A percentile compares a stretch with the other conserved stretches of the same genome.
Evolutionary conservation across 768 basidiomycete genomes (phyloP).

Genomic region (Mycena metata): DNA sequence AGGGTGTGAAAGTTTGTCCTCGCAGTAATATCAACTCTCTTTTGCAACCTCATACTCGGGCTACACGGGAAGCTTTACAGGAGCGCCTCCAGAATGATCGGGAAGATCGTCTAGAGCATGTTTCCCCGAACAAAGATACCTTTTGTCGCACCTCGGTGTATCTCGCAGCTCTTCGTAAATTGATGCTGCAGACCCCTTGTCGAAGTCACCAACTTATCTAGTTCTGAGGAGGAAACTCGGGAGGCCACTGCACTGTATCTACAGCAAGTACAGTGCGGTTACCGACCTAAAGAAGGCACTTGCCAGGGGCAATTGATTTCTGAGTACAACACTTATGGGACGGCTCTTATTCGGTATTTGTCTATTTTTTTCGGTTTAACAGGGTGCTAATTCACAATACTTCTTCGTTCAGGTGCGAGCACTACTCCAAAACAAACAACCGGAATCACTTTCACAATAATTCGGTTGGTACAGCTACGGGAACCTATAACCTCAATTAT

Average conservation of each 20-base stretch:
- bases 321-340: not conserved
- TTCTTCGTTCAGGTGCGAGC: conserved; percentile 4
- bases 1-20: conserved; percentile 8
- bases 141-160: not conserved
- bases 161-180: not conserved
- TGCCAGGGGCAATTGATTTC: conserved; percentile 7
- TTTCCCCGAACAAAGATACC: conserved; percentile 3
- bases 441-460: conserved; percentile 3
- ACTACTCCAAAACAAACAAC: not conserved
- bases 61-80: not conserved
- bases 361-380: not conserved
- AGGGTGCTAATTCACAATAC: too few species aligned
- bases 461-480: not conserved
- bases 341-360: not conserved
- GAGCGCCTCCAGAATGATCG: not conserved
- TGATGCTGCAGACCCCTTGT: not conserved
- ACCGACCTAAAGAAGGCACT: not conserved
- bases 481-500: not conserved
- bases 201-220: not conserved
- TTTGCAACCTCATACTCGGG: not conserved
- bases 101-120: not conserved
- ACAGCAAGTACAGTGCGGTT: conserved; percentile 5
- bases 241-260: not conserved
- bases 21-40: not conserved
- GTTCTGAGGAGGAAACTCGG: not conserved